Conservation (phyloP, 306 rosid species). For the Ochetophila trinervis region DNA sequence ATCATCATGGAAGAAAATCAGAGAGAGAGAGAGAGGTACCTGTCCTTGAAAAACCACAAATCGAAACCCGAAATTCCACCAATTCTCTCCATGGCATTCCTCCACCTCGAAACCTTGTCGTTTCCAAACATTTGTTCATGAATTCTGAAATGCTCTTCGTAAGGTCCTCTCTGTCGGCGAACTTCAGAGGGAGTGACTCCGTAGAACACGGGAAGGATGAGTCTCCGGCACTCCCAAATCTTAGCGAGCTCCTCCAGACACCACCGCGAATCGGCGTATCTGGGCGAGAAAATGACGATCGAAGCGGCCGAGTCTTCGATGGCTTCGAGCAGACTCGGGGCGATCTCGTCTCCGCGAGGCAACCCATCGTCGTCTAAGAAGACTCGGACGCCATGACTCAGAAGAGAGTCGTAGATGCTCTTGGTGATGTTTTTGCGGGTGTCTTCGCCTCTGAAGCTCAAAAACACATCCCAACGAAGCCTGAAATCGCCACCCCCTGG, state of each 20-base stretch:
- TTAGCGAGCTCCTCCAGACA: slow-evolving; percentile 35
- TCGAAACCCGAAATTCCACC: slow-evolving; percentile 45
- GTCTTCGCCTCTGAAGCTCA: slow-evolving; percentile 47
- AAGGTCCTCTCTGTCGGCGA: slow-evolving; percentile 40
- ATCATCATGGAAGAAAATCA: neutral
- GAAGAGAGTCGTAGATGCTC: slow-evolving; percentile 14
- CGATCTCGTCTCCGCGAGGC: slow-evolving; percentile 26
- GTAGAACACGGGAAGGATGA: slow-evolving; percentile 40
- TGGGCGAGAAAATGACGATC: slow-evolving; percentile 25
- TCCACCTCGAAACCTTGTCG: slow-evolving; percentile 30
- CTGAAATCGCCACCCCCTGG: slow-evolving; percentile 23
- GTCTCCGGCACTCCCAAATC: slow-evolving; percentile 21
- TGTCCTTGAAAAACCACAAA: slow-evolving; percentile 5
- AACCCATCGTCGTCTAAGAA: slow-evolving; percentile 36
- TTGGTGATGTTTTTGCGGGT: slow-evolving; percentile 25
- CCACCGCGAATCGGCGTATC: slow-evolving; percentile 40
- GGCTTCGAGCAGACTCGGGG: neutral
- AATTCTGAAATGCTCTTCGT: slow-evolving; percentile 21
- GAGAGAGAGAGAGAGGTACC: neutral
- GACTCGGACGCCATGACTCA: slow-evolving; percentile 11
- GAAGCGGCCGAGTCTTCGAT: neutral
- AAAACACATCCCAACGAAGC: slow-evolving; percentile 36
- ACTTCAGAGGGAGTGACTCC: slow-evolving; percentile 47
- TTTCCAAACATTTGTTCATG: slow-evolving; percentile 12
- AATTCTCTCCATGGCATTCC: slow-evolving; percentile 46